Evolutionary conservation across 768 basidiomycete genomes (phyloP).

Genomic region (Boletales sp.): DNA sequence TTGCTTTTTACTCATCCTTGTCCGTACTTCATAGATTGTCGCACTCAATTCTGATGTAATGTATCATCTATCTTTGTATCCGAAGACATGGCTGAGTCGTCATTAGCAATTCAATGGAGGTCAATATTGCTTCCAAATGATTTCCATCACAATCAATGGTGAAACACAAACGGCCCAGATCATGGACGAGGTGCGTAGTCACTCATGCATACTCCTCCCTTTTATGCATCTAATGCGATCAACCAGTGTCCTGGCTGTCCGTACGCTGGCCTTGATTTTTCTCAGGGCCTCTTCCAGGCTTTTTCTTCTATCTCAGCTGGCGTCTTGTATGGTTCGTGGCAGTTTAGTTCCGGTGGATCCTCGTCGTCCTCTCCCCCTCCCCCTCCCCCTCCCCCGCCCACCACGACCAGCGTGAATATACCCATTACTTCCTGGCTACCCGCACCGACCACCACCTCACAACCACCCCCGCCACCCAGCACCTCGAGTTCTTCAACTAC

Average conservation of each 20-base stretch:
- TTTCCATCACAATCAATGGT: constrained; percentile 61
- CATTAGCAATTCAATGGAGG: constrained; percentile 52
- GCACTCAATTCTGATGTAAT: constrained; percentile 36
- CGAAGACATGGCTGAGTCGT: not conserved
- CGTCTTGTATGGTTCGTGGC: constrained; percentile 60
- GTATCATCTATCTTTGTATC: not conserved
- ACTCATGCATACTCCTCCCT: not conserved
- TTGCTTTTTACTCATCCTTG: constrained; percentile 1
- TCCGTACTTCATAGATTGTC: constrained; percentile 42
- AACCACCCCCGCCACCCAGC: constrained; percentile 10
- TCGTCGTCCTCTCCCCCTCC: constrained; percentile 22
- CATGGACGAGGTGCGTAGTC: constrained; percentile 49
- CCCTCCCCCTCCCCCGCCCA: constrained; percentile 13
- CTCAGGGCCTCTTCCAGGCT: constrained; percentile 58
- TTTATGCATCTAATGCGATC: not conserved
- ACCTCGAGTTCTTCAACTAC: constrained; percentile 9
- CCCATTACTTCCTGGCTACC: constrained; percentile 21
- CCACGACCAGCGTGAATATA: constrained; percentile 8
- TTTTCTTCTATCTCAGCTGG: constrained; percentile 50
- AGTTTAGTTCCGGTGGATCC: constrained; percentile 29
- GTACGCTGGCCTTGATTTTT: constrained; percentile 63
- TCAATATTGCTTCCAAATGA: constrained; percentile 55
- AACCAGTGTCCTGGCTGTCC: constrained; percentile 66
- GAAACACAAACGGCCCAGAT: constrained; percentile 56
- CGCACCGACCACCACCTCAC: constrained; percentile 17